Percentiles rank a stretch among this genome's conserved stretches.
phyloP scores from a whole-genome alignment of 345 rosid species.

The Lumnitzera racemosa region DNA sequence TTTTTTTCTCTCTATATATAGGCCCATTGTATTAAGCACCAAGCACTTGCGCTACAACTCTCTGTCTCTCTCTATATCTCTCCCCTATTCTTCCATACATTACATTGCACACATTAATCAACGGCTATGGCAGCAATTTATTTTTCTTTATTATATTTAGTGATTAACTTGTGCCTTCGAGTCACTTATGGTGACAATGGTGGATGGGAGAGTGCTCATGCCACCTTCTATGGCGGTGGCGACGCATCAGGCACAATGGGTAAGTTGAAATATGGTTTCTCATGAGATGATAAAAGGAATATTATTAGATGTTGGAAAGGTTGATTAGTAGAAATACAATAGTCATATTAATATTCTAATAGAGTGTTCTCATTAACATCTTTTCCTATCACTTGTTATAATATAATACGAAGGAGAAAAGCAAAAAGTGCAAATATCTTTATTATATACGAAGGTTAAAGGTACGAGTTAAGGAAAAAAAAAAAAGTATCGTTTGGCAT shows the following conservation, averaged over 20 bases:
- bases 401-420: too few relatives aligned
- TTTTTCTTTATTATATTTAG: constrained; percentile 19
- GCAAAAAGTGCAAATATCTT: too few relatives aligned
- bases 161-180: constrained; percentile 22
- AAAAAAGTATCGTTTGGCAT: too few relatives aligned
- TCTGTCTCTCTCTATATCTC: constrained; percentile 4
- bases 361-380: too few relatives aligned
- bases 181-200: constrained; percentile 45
- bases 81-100: neutral
- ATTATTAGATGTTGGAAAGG: too few relatives aligned
- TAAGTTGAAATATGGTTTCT: constrained; percentile 10
- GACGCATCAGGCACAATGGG: constrained; percentile 90
- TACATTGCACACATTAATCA: constrained; percentile 2
- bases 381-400: too few relatives aligned
- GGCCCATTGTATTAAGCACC: too few relatives aligned
- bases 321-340: too few relatives aligned
- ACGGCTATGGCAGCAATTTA: constrained; percentile 23
- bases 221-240: constrained; percentile 75
- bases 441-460: too few relatives aligned
- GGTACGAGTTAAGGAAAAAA: too few relatives aligned
- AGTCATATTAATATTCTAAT: too few relatives aligned
- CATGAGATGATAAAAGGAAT: neutral
- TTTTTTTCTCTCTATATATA: too few relatives aligned
- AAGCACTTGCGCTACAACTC: constrained; percentile 3
- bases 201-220: constrained; percentile 68